A percentile compares a stretch with the other conserved stretches of the same genome.
phyloP scores from a whole-genome alignment of 2,329 filamentous ascomycete genomes.

The Falciphora oryzae region DNA sequence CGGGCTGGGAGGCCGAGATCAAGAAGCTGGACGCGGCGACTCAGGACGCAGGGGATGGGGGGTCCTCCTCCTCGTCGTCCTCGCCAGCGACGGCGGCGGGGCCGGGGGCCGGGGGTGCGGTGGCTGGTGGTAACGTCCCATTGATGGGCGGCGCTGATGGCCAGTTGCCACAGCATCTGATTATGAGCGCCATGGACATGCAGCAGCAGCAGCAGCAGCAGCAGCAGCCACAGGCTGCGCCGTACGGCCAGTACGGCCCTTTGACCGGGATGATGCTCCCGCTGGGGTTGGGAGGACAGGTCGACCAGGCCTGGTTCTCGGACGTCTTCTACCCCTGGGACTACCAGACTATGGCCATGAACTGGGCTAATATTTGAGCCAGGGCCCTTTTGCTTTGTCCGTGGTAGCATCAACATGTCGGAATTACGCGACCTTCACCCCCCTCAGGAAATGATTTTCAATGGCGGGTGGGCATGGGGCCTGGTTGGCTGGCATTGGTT shows the following conservation, averaged over 20 bases:
- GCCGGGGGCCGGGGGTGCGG: too few relatives aligned
- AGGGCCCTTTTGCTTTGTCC: not conserved
- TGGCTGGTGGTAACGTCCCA: not conserved
- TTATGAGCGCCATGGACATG: not conserved
- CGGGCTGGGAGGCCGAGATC: slow-evolving; percentile 2
- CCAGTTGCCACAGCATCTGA: not conserved
- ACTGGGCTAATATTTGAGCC: not conserved
- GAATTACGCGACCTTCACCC: too few relatives aligned
- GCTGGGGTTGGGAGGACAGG: not conserved
- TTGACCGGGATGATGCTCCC: not conserved
- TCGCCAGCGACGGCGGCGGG: not conserved
- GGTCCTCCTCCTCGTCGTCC: not conserved
- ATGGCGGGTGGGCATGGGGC: not conserved
- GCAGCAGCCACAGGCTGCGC: not conserved
- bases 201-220: not conserved
- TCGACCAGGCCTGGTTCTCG: not conserved
- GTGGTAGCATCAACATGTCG: too few relatives aligned
- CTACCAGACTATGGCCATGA: not conserved
- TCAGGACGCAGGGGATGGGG: not conserved
- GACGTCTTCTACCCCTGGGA: not conserved
- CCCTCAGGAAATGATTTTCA: not conserved
- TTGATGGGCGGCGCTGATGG: not conserved
- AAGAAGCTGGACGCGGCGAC: not conserved
- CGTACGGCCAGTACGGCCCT: not conserved
- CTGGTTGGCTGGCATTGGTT: too few relatives aligned